phyloP scores from a whole-genome alignment of 495 filamentous ascomycete species.

The Lindgomyces ingoldianus region DNA sequence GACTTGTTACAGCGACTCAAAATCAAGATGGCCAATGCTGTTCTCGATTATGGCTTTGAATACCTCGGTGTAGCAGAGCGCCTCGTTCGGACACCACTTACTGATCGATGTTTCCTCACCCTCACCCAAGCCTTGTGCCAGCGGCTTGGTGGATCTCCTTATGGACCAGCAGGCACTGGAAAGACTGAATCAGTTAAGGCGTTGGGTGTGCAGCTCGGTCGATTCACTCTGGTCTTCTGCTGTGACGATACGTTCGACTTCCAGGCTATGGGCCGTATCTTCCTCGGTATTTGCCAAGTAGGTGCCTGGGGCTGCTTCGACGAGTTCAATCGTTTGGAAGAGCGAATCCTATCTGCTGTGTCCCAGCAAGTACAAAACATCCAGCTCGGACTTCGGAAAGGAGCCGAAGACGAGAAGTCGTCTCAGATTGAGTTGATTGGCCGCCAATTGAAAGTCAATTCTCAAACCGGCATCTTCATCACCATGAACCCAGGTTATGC shows the following conservation, averaged over 20 bases:
- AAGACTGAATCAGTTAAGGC: slow-evolving; percentile 99
- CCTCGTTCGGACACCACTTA: slow-evolving; percentile 92
- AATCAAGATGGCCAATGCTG: slow-evolving; percentile 96
- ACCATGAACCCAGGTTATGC: slow-evolving; percentile 99
- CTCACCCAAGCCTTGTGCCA: slow-evolving; percentile 95
- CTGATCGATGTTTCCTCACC: slow-evolving; percentile 96
- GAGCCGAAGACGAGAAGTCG: slow-evolving; percentile 71
- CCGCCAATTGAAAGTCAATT: slow-evolving; percentile 80
- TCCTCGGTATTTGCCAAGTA: slow-evolving; percentile 98
- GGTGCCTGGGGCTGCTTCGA: slow-evolving; percentile 99
- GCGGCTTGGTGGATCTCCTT: slow-evolving; percentile 92
- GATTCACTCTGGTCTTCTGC: slow-evolving; percentile 97
- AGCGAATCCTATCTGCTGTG: slow-evolving; percentile 94
- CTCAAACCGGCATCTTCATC: slow-evolving; percentile 97
- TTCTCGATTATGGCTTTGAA: slow-evolving; percentile 93
- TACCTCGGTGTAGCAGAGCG: slow-evolving; percentile 95
- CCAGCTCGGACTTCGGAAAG: slow-evolving; percentile 86
- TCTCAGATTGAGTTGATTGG: slow-evolving; percentile 91
- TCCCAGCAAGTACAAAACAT: slow-evolving; percentile 99
- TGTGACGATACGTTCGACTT: slow-evolving; percentile 99
- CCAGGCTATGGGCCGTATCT: slow-evolving; percentile 99
- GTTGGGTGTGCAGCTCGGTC: slow-evolving; percentile 89
- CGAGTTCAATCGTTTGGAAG: slow-evolving; percentile 97
- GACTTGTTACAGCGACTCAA: slow-evolving; percentile 81
- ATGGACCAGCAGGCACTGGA: slow-evolving; percentile 97